Conservation (phyloP, 192 early-diverging fungal species). For the Dissophora globulifera region DNA sequence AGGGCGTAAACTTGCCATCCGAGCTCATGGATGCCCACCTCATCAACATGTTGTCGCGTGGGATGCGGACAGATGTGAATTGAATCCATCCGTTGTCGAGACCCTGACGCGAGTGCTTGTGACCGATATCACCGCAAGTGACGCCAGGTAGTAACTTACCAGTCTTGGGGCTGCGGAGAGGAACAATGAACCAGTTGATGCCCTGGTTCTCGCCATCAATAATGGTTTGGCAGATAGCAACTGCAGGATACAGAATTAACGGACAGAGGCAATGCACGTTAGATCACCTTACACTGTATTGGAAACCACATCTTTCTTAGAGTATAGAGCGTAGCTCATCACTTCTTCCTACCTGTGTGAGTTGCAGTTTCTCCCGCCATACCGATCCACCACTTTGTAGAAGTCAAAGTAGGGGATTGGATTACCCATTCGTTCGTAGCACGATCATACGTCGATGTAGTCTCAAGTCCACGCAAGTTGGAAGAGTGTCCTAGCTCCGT, state of each 20-base stretch:
- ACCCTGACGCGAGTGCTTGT: conserved; percentile 64
- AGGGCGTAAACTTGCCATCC: conserved; percentile 60
- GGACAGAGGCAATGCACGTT: no score
- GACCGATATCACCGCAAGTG: conserved; percentile 65
- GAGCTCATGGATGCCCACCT: conserved; percentile 60
- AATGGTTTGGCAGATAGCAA: conserved; percentile 66
- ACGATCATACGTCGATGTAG: conserved; percentile 68
- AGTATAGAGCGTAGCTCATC: no score
- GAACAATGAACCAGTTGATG: conserved; percentile 73
- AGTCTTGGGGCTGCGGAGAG: conserved; percentile 59
- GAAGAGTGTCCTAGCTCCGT: conserved; percentile 71
- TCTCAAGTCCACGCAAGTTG: conserved; percentile 67
- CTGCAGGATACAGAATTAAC: background rate
- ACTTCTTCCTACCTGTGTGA: conserved; percentile 53
- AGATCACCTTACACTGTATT: no score
- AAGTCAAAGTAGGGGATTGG: conserved; percentile 64
- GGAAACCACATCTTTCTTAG: no score
- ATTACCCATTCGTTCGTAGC: conserved; percentile 66
- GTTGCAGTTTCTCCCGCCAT: conserved; percentile 69
- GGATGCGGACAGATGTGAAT: conserved; percentile 60
- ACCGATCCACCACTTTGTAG: conserved; percentile 78
- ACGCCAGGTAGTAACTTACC: conserved; percentile 63
- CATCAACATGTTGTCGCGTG: conserved; percentile 64
- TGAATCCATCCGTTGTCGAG: conserved; percentile 77
- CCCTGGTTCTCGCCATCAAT: conserved; percentile 64